Percentiles rank a stretch among this genome's conserved stretches.
Conservation (phyloP, 176 grass and related monocot species). For the Pontederia paniculata region DNA sequence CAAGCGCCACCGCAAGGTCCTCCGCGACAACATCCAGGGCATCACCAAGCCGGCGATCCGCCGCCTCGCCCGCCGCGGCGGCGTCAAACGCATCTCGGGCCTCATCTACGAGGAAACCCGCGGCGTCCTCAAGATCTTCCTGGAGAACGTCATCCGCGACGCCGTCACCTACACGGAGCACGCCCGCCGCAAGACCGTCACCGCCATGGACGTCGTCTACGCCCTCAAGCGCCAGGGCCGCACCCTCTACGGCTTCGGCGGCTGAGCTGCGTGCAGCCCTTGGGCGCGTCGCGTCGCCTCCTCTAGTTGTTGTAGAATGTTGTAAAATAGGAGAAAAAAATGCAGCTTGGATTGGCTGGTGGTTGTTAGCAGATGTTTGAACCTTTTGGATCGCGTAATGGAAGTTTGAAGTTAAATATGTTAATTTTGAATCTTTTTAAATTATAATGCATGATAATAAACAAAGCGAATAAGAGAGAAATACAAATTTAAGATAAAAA, state of each 20-base stretch:
- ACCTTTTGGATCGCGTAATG: no score
- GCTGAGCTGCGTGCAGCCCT: no score
- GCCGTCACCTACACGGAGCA: constrained; percentile 96
- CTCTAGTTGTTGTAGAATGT: no score
- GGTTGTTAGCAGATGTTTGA: no score
- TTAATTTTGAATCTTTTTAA: no score
- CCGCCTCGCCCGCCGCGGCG: constrained; percentile 29
- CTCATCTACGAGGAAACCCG: constrained; percentile 95
- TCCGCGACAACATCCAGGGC: constrained; percentile 37
- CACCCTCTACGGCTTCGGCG: constrained; percentile 87
- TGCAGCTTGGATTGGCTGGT: no score
- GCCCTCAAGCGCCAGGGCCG: constrained; percentile 91
- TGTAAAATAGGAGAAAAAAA: no score
- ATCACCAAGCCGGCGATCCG: constrained; percentile 41
- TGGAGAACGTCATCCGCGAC: constrained; percentile 95
- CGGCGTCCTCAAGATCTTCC: constrained; percentile 97
- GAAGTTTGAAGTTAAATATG: no score
- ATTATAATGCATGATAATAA: no score
- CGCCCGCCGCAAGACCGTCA: constrained; percentile 87
- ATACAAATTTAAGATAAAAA: no score
- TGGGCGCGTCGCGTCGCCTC: no score
- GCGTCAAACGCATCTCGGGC: constrained; percentile 65
- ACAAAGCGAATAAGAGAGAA: no score
- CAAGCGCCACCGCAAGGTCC: constrained; percentile 25
- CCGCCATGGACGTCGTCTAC: constrained; percentile 95